Base-by-base conservation (phyloP, 2,329 filamentous ascomycete species). In the Microsporum ferrugineum region DNA sequence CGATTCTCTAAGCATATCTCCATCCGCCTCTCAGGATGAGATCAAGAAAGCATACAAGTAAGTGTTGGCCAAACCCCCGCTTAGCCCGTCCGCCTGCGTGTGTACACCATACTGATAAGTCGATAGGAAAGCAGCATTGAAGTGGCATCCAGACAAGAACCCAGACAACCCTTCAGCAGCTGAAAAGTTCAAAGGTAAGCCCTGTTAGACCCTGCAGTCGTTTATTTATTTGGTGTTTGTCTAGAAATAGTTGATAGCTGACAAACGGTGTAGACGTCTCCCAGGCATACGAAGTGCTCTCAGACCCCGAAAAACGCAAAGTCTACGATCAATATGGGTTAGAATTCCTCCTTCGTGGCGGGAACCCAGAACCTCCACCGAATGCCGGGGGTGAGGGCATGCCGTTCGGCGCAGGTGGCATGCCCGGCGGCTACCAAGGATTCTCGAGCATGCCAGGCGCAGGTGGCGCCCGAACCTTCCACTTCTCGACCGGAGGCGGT, bases 121-220 rank as follows among this genome's bases (percentile, higher is more conserved):
- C 10, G 7, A 65, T 73, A 90, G 88, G 65, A 96, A 96, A 81
- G 83, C 86, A 61, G 92, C 92, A 60, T 77, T 97, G 72, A 95
- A 91, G 78, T 91, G 85, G 77, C 94, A 99, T 72, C 94, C 94
- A 5, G 94, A 99, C 80, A 99, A 97, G 82, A 99, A 97, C 81
- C 91, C 91, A 75, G 87, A 95, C 77, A 91, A 92, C 68, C 85
- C 91, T 34, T 78, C 84, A 59, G 89, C 92, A 6, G 80, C 84
- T 63, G 94, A 97, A 73, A 96, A 92, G 76, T 99, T 99, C 82
- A 99, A 99, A 78, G 81, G 81, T 81, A 75, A 65, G 74, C 17
- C 17, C 17, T 23, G 17, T 23, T 23, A 23, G 17, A 23, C 17
- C 17, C 17, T 23, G 17, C 17, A 23, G 17, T 23, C 17, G 17